Evolutionary conservation across 768 basidiomycete species (phyloP), one percentile per base, ranked within the genome.

Genomic region (Rickenella mellea): DNA sequence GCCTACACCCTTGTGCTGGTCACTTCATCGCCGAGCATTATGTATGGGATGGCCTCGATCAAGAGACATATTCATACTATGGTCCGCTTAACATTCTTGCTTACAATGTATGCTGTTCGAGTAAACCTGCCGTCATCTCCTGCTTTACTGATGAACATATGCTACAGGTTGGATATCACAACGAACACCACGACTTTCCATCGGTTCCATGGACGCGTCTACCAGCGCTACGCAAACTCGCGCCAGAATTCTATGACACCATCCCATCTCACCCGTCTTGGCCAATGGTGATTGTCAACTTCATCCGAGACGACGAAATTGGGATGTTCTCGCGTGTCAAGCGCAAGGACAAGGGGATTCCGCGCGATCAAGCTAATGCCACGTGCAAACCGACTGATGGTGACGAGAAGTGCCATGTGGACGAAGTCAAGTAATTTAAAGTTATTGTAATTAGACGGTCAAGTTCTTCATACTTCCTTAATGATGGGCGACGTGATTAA

Each of bases 11-110:
- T 2, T 87, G 86, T 53, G 94, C 93, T 0, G 94, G 86, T 2
- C 96, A 98, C 64, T 99, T 99, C 54, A 97, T 99, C 51, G 93
- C 93, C 2, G 92, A 96, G 61, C 93, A 96, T 60, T 96, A 93
- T 51, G 71, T 96, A 35, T 92, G 87, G 83, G 91, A 94, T 51
- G 86, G 83, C 1, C 70, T 92, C 44, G 73, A 80, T 26, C 93
- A 98, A 58, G 96, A 98, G 66, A 98, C 96, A 0, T 98, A 89
- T 61, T 90, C 85, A 47, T 99, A 98, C 61, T 99, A 99, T 51
- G 96, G 96, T 0, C 76, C 77, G 44, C 67, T 97, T 43, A 99
- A 99, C 60, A 47, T 81, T 11, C 63, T 98, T 17, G 89, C 91
- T 11, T 99, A 97, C 62, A 99, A 99, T 50, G 94, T 88, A 47